Evolutionary conservation across 345 rosid species (phyloP), one percentile per base, ranked within the genome.

Genomic region (Trapa bicornis): DNA sequence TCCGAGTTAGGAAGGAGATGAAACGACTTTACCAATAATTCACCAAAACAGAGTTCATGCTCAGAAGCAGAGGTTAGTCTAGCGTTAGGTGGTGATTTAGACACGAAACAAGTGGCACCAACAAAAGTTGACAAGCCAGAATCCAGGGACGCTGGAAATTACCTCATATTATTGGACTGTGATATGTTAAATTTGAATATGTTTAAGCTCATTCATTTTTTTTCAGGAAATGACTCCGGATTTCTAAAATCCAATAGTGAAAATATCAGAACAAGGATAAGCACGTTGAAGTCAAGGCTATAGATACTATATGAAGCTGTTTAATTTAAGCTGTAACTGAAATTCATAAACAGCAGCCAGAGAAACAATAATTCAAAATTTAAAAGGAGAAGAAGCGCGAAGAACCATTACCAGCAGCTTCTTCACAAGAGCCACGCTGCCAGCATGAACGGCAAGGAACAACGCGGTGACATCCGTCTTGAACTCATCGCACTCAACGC

Each of bases 391-490:
- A 47, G 42, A 36, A 15, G 32, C 10, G 4, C 5, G 47, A 70
- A 72, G 43, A 16, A 5, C 29, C 68, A 43, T 74, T 87, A 94
- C 99, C 91, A 94, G 86, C 62, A 94, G 66, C 65, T 78, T 75
- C 89, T 82, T 94, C 56, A 91, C 90, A 75, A 94, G 90, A 67
- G 83, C 73, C 17, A 78, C 85, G 78, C 85, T 86, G 77, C 99
- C 97, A 43, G 78, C 77, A 57, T 84, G 96, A 64, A 80, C 93
- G 64, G 97, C 96, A 75, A 91, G 85, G 78, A 91, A 89, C 70
- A 94, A 75, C 61, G 99, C 86, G n/a, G 96, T 82, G 53, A 94
- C 99, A 68, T 94, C 97, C 22, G 97, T 89, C 80, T 78, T 89
- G 68, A 94, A 85, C 83, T 94, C 99, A 76, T 86, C 93, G 68